Evolutionary conservation across 1,284 basidiomycete genomes (phyloP), one percentile per base, ranked within the genome.

Genomic region (Gymnopus androsaceus): DNA sequence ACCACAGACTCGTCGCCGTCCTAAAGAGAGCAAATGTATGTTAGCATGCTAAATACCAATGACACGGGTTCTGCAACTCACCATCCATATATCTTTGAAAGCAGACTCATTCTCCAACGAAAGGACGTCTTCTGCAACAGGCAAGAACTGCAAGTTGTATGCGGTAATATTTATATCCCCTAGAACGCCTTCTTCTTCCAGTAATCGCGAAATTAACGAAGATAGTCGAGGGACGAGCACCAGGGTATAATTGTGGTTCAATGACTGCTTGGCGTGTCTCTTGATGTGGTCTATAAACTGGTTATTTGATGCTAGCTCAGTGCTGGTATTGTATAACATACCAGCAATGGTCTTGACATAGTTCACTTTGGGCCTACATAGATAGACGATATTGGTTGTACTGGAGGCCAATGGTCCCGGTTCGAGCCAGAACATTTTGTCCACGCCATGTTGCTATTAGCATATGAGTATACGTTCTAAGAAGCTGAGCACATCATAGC

Each of bases 371-470:
- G 97, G 94, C 28, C 95, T 82, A 69, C 93, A 97, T 15, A 99
- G 83, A 75, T 97, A 99, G 21, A 99, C 85, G 59, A 99, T 85
- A 62, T 95, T 96, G 30, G 91, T 85, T 3, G 95, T 95, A 3
- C 84, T 83, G 1, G 92, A 90, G 40, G 86, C 84, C 53, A 97
- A 74, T 9, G 92, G 87, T 27, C 94, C 94, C 7, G 86, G 69
- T 72, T 99, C 97, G 23, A 99, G 85, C 97, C 97, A 99, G 73
- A 97, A 98, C 90, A 99, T 96, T 78, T 97, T 97, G 75, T 98
- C 96, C 3, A 99, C 95, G 3, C 94, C 95, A 82, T 98, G 95
- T 69, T 98, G 92, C 91, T 98, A 14, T 12, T 1, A n/a, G n/a
- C n/a, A n/a, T n/a, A n/a, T n/a, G n/a, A n/a, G n/a, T n/a, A n/a